phyloP scores from a whole-genome alignment of 2,329 filamentous ascomycete genomes.

The Aspergillus jensenii region DNA sequence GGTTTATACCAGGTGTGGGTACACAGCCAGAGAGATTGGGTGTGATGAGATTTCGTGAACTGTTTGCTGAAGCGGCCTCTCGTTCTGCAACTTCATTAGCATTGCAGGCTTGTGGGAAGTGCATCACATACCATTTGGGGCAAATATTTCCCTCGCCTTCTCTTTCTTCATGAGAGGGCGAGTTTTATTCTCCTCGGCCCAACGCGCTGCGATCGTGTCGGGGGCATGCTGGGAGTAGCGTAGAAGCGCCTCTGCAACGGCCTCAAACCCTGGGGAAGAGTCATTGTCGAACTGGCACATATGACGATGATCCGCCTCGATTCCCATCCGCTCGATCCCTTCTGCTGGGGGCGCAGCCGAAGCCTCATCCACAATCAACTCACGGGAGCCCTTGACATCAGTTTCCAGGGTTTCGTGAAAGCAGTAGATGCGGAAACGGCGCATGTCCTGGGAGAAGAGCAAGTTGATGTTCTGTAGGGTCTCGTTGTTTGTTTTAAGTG shows the following conservation, averaged over 20 bases:
- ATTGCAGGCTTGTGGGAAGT: no score
- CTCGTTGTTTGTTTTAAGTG: slow-evolving; percentile 71
- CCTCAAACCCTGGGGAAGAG: slow-evolving; percentile 64
- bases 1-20: no score
- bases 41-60: background rate
- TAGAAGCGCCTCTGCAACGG: slow-evolving; percentile 49
- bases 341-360: slow-evolving; percentile 70
- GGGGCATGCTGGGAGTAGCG: slow-evolving; percentile 54
- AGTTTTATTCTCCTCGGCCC: slow-evolving; percentile 56
- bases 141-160: slow-evolving; percentile 35
- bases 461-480: slow-evolving; percentile 72
- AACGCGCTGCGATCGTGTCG: slow-evolving; percentile 55
- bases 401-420: slow-evolving; percentile 74
- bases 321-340: slow-evolving; percentile 71
- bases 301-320: slow-evolving; percentile 66
- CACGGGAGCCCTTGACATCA: slow-evolving; percentile 62
- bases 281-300: slow-evolving; percentile 71
- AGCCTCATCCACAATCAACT: slow-evolving; percentile 66
- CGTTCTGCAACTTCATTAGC: no score
- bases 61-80: slow-evolving; percentile 22
- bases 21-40: no score
- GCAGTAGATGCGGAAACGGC: slow-evolving; percentile 72
- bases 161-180: slow-evolving; percentile 30
- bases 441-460: slow-evolving; percentile 66
- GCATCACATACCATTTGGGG: no score